Evolutionary conservation across 2,329 filamentous ascomycete genomes (phyloP).

Genomic region (Dothideomycetes sp.): DNA sequence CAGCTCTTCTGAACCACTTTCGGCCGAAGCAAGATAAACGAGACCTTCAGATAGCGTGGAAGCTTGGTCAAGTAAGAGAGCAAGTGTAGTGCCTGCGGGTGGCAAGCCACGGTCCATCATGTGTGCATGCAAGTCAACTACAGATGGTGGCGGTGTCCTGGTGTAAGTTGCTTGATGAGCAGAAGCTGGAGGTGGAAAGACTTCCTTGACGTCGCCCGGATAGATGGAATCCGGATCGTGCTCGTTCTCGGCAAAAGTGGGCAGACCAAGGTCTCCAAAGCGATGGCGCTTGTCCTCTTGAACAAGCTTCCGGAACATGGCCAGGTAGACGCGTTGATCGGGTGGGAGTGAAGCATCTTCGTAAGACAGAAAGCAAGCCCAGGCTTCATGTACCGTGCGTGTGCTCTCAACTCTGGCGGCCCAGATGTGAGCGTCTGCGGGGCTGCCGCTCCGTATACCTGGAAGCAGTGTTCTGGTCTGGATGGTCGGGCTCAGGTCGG

Average conservation of each 20-base stretch:
- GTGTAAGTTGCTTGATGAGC: slow-evolving; percentile 54
- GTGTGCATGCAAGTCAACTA: slow-evolving; percentile 46
- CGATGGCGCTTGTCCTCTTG: slow-evolving; percentile 18
- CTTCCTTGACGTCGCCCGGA: slow-evolving; percentile 51
- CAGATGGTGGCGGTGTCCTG: slow-evolving; percentile 48
- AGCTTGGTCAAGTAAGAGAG: slow-evolving; percentile 45
- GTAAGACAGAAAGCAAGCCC: slow-evolving; percentile 51
- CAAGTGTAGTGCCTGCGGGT: slow-evolving; percentile 27
- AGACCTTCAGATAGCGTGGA: slow-evolving; percentile 36
- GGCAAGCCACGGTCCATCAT: slow-evolving; percentile 40
- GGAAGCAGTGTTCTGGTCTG: slow-evolving; percentile 42
- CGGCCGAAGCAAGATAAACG: slow-evolving; percentile 34
- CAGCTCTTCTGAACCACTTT: not conserved
- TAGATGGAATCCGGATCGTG: slow-evolving; percentile 20
- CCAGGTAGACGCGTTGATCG: slow-evolving; percentile 37
- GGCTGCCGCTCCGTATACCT: slow-evolving; percentile 6
- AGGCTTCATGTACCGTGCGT: slow-evolving; percentile 51
- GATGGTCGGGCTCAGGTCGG: slow-evolving; percentile 51
- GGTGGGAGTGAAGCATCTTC: slow-evolving; percentile 30
- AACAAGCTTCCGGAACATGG: slow-evolving; percentile 47
- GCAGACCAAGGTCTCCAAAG: not conserved
- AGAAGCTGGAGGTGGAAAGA: slow-evolving; percentile 45
- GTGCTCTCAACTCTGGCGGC: slow-evolving; percentile 47
- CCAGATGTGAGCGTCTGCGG: slow-evolving; percentile 32
- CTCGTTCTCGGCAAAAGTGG: not conserved